Base-by-base conservation (phyloP, 805 yeast species). In the Cyberlindnera sargentensis region DNA sequence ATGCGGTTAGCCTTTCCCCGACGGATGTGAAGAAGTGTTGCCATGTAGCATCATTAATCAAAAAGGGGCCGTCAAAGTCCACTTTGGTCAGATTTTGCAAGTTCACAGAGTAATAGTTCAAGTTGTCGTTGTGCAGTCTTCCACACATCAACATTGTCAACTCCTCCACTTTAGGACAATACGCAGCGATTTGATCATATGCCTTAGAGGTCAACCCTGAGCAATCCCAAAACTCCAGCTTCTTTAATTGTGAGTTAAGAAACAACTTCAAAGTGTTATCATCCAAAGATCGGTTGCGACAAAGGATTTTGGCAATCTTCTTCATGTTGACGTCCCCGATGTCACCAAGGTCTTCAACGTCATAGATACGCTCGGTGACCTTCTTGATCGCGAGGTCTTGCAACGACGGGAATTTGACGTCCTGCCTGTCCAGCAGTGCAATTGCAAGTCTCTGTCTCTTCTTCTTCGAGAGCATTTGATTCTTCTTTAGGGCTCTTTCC, bases 121-220 rank as follows among this genome's bases (percentile, higher is more conserved):
- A 60, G 45, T 84, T 82, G 49, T 82, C 89, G 58, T 85, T 85
- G 53, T 84, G 88, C 34, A 93, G 65, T 52, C 85, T 90, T 4
- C 99, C 99, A 68, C 98, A 91, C 97, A 90, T 91, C 46, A 80
- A 78, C 37, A 93, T 66, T 0, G 82, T 82, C 36, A 93, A 60
- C 1, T 70, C 61, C 50, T 75, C 80, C 4, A 93, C 48, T 27
- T 81, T 70, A 0, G 96, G 96, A 52, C 96, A 86, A 58, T 67
- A 83, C 0, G 95, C 71, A 0, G 90, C 89, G 33, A 93, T 77
- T 49, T 78, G 71, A 52, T 76, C 74, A 47, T 82, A 72, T 0
- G 93, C 75, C 47, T 76, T 82, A 34, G 73, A 71, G 25, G 78
- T 76, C 15, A 93, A 70, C 39, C 78, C 80, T 0, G 96, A 88